phyloP scores from a whole-genome alignment of 106 monocot species.

The Dendrobium catenatum region DNA sequence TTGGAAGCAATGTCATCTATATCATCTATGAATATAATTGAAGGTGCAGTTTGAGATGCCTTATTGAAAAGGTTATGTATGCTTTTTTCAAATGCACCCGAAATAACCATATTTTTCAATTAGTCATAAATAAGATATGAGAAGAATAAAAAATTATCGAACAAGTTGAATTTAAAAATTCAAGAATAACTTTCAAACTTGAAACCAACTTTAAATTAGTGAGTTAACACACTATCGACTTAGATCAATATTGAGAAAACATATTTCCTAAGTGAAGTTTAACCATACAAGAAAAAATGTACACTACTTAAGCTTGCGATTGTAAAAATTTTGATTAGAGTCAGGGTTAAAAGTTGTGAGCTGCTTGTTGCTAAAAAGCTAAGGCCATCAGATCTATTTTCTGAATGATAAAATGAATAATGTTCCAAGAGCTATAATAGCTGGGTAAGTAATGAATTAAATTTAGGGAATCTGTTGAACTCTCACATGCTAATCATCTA shows the following conservation, averaged over 20 bases:
- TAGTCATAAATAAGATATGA: conserved; percentile 1
- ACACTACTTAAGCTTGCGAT: too few relatives aligned
- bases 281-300: too few relatives aligned
- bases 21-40: conserved; percentile 94
- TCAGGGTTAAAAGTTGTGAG: too few relatives aligned
- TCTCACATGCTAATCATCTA: neutral
- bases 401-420: conserved; percentile 95
- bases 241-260: too few relatives aligned
- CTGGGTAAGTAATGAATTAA: conserved; percentile 44
- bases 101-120: neutral
- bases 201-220: too few relatives aligned
- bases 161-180: too few relatives aligned
- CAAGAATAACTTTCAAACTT: too few relatives aligned
- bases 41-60: conserved; percentile 79
- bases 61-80: conserved; percentile 79
- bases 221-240: too few relatives aligned
- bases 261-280: too few relatives aligned
- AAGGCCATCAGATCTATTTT: conserved; percentile 43
- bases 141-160: too few relatives aligned
- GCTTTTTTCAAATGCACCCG: conserved; percentile 90
- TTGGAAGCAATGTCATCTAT: conserved; percentile 98
- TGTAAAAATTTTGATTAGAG: too few relatives aligned
- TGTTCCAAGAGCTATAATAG: conserved; percentile 47
- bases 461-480: neutral
- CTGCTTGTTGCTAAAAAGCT: too few relatives aligned